These are phyloP conservation scores for Aureobasidium sp. DNA, from an alignment of 2,329 filamentous ascomycete species.

Conservation along the genomic window DNA sequence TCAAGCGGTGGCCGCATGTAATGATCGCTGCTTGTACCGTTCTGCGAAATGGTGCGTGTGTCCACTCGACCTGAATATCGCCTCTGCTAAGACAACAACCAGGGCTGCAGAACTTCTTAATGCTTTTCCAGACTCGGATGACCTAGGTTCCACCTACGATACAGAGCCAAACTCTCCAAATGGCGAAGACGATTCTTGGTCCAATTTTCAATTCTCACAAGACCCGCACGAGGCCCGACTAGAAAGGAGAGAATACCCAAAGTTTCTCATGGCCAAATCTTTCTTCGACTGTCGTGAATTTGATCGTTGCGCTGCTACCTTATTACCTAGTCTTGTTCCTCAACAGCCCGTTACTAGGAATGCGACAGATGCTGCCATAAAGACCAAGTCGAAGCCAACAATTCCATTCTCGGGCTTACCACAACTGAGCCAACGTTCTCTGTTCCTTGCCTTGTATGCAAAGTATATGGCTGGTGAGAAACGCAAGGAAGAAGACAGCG, in stretches of 20 bases:
- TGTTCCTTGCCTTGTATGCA: conserved; percentile 88
- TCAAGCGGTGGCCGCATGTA: conserved; percentile 82
- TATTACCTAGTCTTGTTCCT: conserved; percentile 67
- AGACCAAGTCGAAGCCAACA: conserved; percentile 54
- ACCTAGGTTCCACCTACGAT: conserved; percentile 42
- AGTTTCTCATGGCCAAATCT: conserved; percentile 84
- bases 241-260: conserved; percentile 71
- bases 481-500: conserved; percentile 88
- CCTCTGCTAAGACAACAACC: conserved; percentile 11
- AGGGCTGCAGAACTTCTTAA: conserved; percentile 94
- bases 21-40: conserved; percentile 90
- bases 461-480: conserved; percentile 93
- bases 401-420: conserved; percentile 31
- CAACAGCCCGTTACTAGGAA: conserved; percentile 23
- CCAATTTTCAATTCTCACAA: conserved; percentile 1
- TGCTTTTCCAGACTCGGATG: conserved; percentile 58
- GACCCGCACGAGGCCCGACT: conserved; percentile 44
- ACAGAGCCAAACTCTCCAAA: conserved; percentile 47
- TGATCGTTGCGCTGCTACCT: conserved; percentile 85
- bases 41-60: conserved; percentile 79
- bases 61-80: conserved; percentile 20
- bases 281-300: conserved; percentile 94
- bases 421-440: conserved; percentile 74
- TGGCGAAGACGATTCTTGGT: neutral
- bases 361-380: conserved; percentile 33